Percentiles rank a stretch among this genome's conserved stretches.
Evolutionary conservation across 1,139 yeast species (phyloP).

Genomic region (Scheffersomyces segobiensis): DNA sequence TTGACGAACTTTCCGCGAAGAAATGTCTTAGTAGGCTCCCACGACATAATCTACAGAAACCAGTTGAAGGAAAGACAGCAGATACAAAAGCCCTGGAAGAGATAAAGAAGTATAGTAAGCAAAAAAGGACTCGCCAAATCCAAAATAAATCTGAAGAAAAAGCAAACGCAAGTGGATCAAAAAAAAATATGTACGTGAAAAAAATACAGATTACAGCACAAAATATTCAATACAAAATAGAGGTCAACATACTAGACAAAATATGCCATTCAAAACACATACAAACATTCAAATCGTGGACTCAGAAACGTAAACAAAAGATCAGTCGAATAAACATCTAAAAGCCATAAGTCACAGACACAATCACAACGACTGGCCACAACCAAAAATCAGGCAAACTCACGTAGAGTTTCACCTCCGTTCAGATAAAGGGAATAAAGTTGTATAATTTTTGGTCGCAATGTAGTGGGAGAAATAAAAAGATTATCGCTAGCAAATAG

Average conservation of each 20-base stretch:
- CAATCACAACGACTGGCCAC: not conserved
- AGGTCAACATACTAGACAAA: not conserved
- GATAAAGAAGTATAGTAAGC: not conserved
- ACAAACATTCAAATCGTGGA: not conserved
- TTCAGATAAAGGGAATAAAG: not conserved
- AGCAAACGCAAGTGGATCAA: not conserved
- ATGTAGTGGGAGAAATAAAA: not conserved
- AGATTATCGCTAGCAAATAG: not conserved
- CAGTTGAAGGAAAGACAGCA: not conserved
- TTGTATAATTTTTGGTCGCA: not conserved
- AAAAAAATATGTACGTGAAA: not conserved
- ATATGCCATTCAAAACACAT: not conserved
- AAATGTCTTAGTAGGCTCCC: slow-evolving; percentile 42
- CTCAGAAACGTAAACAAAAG: not conserved
- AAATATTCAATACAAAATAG: not conserved
- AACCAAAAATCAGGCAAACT: not conserved
- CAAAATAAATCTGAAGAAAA: not conserved
- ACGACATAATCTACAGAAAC: slow-evolving; percentile 16
- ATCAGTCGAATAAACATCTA: not conserved
- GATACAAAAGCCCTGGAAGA: not conserved
- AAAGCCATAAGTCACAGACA: not conserved
- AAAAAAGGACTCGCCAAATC: not conserved
- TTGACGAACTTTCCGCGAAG: slow-evolving; percentile 54
- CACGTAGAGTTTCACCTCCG: not conserved
- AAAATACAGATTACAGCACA: not conserved